Evolutionary conservation across 352 stramenopile species (phyloP), one percentile per base, ranked within the genome.

Genomic region (Phytophthora colocasiae): DNA sequence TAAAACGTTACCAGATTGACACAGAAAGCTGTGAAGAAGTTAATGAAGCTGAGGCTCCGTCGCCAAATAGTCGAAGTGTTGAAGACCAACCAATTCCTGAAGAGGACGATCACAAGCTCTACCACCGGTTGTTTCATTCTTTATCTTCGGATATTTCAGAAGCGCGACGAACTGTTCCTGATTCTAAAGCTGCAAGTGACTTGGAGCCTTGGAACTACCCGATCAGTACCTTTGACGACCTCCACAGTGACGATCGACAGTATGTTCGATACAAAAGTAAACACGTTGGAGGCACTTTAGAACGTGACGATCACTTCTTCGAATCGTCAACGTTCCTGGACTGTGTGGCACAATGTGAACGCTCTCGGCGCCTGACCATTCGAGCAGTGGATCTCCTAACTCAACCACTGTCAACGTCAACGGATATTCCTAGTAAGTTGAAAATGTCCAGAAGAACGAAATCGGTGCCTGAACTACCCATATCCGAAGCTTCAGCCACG

Each of bases 281-380:
- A 44, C 80, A 90, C 41, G 75, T 62, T 14, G 71, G 73, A 22
- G 77, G 69, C 32, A 80, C 74, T n/a, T 27, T 89, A 15, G 73
- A 89, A 60, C 75, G 81, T 10, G 81, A 90, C 60, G 81, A 88
- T 32, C 71, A 87, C 12, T 89, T 87, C 74, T 92, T 92, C 22
- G 69, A 77, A 3, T 90, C 81, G 8, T 83, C 65, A 4, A 63
- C 85, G 1, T 90, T 90, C 39, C 58, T 92, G 9, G 81, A 92
- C 56, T 89, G 80, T 58, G 71, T 92, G n/a, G 80, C 79, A 0
- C 83, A 90, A 54, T 78, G 77, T 29, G 83, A 92, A 52, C 73
- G 81, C 24, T 92, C 83, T 52, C 80, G 83, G 14, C 66, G 80
- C 4, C 59, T 92, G 22, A 87, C 81, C 0, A 69, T 85, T 45